A percentile compares a stretch with the other conserved stretches of the same genome.
These are phyloP conservation scores for Neobulgaria alba DNA, from an alignment of 2,329 filamentous ascomycete species.

Conservation along the genomic window DNA sequence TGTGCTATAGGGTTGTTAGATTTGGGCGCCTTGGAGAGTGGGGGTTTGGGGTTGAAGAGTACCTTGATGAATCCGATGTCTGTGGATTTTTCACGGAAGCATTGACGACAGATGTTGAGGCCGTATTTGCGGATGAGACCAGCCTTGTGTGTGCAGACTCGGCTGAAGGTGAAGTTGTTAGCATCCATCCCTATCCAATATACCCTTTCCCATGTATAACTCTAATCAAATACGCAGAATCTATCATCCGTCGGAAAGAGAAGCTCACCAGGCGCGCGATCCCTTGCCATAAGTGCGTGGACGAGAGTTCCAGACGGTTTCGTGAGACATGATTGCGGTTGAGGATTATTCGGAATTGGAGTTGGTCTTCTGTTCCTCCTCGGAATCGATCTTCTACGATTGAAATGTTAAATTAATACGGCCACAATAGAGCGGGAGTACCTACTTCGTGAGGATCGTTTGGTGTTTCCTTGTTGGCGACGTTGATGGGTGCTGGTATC, in stretches of 20 bases:
- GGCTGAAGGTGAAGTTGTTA: conserved; percentile 38
- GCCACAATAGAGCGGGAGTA: too few relatives aligned
- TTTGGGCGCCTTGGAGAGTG: not conserved
- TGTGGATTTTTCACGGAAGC: conserved; percentile 66
- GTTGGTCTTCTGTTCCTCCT: too few relatives aligned
- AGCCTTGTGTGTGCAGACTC: conserved; percentile 87
- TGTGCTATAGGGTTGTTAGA: conserved; percentile 17
- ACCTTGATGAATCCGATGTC: conserved; percentile 70
- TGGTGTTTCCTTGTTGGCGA: too few relatives aligned
- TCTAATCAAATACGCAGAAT: too few relatives aligned
- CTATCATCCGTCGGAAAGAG: not conserved
- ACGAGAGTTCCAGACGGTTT: conserved; percentile 98
- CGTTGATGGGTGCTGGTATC: too few relatives aligned
- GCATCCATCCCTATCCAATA: conserved; percentile 4
- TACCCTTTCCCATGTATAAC: too few relatives aligned
- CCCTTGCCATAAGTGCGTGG: conserved; percentile 97
- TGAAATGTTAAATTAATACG: too few relatives aligned
- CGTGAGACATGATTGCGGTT: conserved; percentile 60
- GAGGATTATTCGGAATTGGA: not conserved
- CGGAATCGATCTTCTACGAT: too few relatives aligned
- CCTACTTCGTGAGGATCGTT: too few relatives aligned
- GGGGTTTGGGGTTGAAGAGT: conserved; percentile 15
- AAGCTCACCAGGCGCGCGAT: conserved; percentile 78
- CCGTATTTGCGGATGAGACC: conserved; percentile 99
- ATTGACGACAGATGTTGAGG: conserved; percentile 78